Evolutionary conservation across 1,139 yeast genomes (phyloP), one percentile per base, ranked within the genome.

Genomic region (Blastobotrys proliferans): DNA sequence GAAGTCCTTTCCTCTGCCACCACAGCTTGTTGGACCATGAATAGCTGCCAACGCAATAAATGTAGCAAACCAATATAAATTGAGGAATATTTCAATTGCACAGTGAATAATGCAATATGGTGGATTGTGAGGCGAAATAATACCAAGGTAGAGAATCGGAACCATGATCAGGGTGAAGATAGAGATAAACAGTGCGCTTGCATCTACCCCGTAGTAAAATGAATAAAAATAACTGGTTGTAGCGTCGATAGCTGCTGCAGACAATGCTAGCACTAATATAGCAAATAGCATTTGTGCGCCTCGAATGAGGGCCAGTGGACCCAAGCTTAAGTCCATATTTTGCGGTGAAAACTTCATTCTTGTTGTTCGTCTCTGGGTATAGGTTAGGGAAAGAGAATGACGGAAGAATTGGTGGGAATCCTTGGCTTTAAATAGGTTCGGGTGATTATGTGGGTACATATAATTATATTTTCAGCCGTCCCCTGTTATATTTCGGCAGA

Each of bases 201-300:
- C 42, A 20, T 38, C 42, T 10, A 17, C 31, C 10, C 32, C 33
- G 22, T 32, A 38, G 36, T 38, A 38, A 28, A 30, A 31, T 10
- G 18, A 20, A n/a, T 5, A 28, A 19, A 13, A 27, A 4, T 5
- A 3, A 3, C 2, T 8, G 3, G 10, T 26, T 4, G 41, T 21
- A 6, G 35, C 41, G 18, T 29, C n/a, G 2, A 38, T n/a, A 3
- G 42, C 42, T 11, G 42, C 42, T 4, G 42, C 42, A 10, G 28
- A 31, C 4, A 38, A 19, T 4, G 20, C 20, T 8, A 38, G 19
- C n/a, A 38, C 42, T 4, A 38, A 21, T 18, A 38, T 25, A 1
- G 37, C 25, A 13, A 38, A 26, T 5, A 32, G 3, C 10, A 38
- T n/a, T 26, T 38, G 32, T 11, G 19, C 11, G 13, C 11, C 18